Evolutionary conservation across 352 stramenopile genomes (phyloP).

Genomic region (Phytophthora fragariae): DNA sequence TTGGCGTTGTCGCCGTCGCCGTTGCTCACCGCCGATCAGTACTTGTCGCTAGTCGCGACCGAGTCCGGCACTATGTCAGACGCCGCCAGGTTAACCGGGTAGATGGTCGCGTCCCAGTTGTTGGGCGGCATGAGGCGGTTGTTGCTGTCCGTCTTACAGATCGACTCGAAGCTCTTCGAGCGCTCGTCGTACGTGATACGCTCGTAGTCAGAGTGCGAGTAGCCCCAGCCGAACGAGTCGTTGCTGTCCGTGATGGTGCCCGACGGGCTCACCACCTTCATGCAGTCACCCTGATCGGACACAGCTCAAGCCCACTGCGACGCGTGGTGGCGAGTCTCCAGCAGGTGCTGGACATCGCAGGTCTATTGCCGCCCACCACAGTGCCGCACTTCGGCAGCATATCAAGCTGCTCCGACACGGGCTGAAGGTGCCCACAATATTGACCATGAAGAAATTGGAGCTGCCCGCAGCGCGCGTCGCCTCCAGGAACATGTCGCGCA

Average conservation of each 20-base stretch:
- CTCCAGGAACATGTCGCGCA: constrained; percentile 76
- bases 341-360: too few species aligned
- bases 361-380: too few species aligned
- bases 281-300: constrained; percentile 50
- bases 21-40: constrained; percentile 62
- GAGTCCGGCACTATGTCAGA: constrained; percentile 57
- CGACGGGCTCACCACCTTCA: constrained; percentile 52
- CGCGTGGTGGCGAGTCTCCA: too few species aligned
- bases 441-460: too few species aligned
- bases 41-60: constrained; percentile 32
- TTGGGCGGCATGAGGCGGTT: constrained; percentile 65
- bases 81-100: constrained; percentile 51
- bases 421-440: too few species aligned
- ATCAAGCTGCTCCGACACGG: too few species aligned
- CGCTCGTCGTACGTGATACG: constrained; percentile 45
- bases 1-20: constrained; percentile 45
- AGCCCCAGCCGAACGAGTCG: constrained; percentile 59
- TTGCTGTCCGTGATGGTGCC: constrained; percentile 36
- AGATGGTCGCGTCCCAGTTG: constrained; percentile 55
- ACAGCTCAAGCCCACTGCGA: too few species aligned
- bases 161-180: constrained; percentile 46
- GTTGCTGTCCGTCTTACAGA: constrained; percentile 69
- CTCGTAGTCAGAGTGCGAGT: constrained; percentile 24
- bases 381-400: too few species aligned
- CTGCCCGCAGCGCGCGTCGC: constrained; percentile 64